Conservation (phyloP, 257 asterid genomes). For the Capsicum chinense region DNA sequence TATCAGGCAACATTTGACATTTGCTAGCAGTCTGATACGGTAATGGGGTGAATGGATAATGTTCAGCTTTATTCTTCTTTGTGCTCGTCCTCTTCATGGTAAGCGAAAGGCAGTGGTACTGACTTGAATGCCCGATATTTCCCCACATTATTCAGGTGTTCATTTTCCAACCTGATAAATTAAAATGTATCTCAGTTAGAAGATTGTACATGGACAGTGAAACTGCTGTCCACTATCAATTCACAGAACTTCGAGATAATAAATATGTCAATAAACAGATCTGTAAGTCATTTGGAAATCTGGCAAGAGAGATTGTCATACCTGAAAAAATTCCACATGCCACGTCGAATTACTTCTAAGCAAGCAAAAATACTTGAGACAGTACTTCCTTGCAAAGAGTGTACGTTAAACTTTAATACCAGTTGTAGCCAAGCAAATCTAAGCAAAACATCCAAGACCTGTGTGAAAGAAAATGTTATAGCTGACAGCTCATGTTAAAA, state of each 20-base stretch:
- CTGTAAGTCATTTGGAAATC: neutral
- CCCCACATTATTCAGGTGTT: constrained; percentile 81
- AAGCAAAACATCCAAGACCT: constrained; percentile 71
- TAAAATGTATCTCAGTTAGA: neutral
- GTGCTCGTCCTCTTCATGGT: constrained; percentile 42
- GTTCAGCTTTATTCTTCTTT: neutral
- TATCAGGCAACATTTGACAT: neutral
- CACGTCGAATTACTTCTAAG: constrained; percentile 83
- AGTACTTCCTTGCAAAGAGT: constrained; percentile 57
- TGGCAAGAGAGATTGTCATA: constrained; percentile 26
- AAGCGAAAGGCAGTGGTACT: constrained; percentile 75
- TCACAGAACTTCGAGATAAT: neutral
- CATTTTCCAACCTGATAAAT: constrained; percentile 81
- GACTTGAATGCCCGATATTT: constrained; percentile 84
- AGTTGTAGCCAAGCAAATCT: constrained; percentile 88
- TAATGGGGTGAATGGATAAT: neutral
- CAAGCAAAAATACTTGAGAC: constrained; percentile 59
- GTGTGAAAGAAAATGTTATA: constrained; percentile 34
- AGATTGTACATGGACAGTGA: neutral
- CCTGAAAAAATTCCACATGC: constrained; percentile 96
- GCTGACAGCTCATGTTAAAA: neutral
- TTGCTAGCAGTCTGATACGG: too few species aligned
- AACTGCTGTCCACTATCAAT: neutral
- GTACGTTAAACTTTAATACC: constrained; percentile 58
- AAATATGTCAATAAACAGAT: neutral